phyloP scores from a whole-genome alignment of 164 flowering plant genomes.

The Aristolochia contorta region DNA sequence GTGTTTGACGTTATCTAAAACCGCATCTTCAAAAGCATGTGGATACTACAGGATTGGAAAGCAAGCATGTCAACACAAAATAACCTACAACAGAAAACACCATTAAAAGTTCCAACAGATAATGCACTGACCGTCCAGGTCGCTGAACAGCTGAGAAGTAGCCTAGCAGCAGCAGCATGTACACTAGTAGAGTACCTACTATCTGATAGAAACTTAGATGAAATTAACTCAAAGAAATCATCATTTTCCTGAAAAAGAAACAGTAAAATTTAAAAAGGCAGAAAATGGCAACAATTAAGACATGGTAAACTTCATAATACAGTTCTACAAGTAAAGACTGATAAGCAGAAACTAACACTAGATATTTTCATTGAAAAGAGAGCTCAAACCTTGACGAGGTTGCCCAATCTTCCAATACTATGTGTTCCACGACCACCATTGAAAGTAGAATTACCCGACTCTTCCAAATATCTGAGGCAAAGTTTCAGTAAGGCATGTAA shows the following conservation, averaged over 20 bases:
- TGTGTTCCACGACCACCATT: constrained; percentile 66
- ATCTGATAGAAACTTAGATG: constrained; percentile 63
- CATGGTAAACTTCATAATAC: too few relatives aligned
- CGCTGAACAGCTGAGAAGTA: constrained; percentile 64
- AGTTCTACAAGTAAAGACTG: too few relatives aligned
- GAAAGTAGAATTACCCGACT: constrained; percentile 40
- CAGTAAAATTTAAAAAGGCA: too few relatives aligned
- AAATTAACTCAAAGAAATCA: constrained; percentile 86
- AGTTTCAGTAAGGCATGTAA: too few relatives aligned
- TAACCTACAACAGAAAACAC: too few relatives aligned
- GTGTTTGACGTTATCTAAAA: constrained; percentile 59
- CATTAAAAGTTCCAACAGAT: not conserved
- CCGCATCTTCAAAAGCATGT: constrained; percentile 72
- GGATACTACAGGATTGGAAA: constrained; percentile 55
- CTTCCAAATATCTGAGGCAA: constrained; percentile 54
- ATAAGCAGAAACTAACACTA: too few relatives aligned
- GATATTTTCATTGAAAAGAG: too few relatives aligned
- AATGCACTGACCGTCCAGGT: constrained; percentile 62
- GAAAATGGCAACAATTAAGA: too few relatives aligned
- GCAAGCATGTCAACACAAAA: too few relatives aligned
- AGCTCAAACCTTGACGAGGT: constrained; percentile 47
- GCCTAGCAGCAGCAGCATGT: constrained; percentile 76
- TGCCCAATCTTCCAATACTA: constrained; percentile 70
- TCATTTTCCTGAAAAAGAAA: constrained; percentile 71
- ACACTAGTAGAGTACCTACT: constrained; percentile 49